These are phyloP conservation scores for Chrysophaeum taylorii DNA, from an alignment of 352 stramenopile genomes.

Conservation along the genomic window DNA sequence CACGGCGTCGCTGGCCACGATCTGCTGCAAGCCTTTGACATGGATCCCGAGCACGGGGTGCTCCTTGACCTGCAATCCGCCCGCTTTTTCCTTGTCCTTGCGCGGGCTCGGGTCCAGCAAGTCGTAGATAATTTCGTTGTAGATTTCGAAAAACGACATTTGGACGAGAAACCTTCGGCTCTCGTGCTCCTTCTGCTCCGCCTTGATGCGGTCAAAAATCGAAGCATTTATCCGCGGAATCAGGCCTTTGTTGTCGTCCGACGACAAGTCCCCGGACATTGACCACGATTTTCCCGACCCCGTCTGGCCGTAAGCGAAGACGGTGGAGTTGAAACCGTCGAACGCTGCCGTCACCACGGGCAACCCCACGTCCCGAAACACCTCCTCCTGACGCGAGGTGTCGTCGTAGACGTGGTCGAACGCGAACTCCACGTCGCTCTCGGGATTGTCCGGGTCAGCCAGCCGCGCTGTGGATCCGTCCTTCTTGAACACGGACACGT, in stretches of 20 bases:
- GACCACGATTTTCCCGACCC: slow-evolving; percentile 32
- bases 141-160: slow-evolving; percentile 18
- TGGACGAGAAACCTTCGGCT: slow-evolving; percentile 14
- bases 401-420: slow-evolving; percentile 73
- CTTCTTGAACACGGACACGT: slow-evolving; percentile 23
- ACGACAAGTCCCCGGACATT: slow-evolving; percentile 23
- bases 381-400: slow-evolving; percentile 57
- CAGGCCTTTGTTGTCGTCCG: slow-evolving; percentile 39
- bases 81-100: slow-evolving; percentile 69
- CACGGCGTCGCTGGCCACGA: slow-evolving; percentile 61
- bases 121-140: slow-evolving; percentile 27
- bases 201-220: slow-evolving; percentile 54
- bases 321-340: slow-evolving; percentile 29
- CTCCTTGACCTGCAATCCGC: slow-evolving; percentile 75
- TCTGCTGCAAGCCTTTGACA: slow-evolving; percentile 70
- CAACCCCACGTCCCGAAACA: slow-evolving; percentile 54
- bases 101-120: slow-evolving; percentile 11
- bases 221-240: slow-evolving; percentile 66
- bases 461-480: slow-evolving; percentile 28
- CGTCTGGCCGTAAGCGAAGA: slow-evolving; percentile 36
- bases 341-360: slow-evolving; percentile 45
- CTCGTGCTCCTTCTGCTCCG: slow-evolving; percentile 38
- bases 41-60: slow-evolving; percentile 82
- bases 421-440: slow-evolving; percentile 53
- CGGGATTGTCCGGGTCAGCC: slow-evolving; percentile 28